A percentile compares a stretch with the other conserved stretches of the same genome.
phyloP scores from a whole-genome alignment of 345 rosid species.

The Citrus medica region DNA sequence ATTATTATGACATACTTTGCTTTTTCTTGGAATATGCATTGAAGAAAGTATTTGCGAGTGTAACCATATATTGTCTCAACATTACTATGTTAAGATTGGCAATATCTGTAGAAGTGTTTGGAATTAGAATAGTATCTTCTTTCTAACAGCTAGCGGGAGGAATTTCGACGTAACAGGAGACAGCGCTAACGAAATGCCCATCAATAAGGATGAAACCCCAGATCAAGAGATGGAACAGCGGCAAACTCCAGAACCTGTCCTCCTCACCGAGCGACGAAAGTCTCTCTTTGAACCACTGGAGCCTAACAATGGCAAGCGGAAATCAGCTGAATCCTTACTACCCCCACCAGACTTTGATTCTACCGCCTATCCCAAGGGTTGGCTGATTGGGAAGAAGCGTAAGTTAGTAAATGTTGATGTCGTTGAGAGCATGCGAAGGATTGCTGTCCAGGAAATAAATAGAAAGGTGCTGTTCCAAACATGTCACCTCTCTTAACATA shows the following conservation, averaged over 20 bases:
- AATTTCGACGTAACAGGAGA: conserved; percentile 36
- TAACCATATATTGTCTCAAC: not conserved
- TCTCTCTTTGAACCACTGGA: conserved; percentile 91
- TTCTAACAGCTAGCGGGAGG: conserved; percentile 54
- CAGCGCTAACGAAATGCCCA: conserved; percentile 35
- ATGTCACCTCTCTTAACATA: not conserved
- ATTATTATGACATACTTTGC: not conserved
- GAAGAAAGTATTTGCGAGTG: not conserved
- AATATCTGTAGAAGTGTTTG: conserved; percentile 11
- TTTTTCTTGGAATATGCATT: not conserved
- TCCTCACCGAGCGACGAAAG: conserved; percentile 72
- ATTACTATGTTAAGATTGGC: not conserved
- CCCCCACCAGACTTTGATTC: conserved; percentile 94
- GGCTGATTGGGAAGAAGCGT: conserved; percentile 93
- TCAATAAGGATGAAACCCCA: conserved; percentile 40
- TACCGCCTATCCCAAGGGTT: conserved; percentile 80
- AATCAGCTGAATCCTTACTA: conserved; percentile 62
- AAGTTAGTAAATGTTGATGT: conserved; percentile 92
- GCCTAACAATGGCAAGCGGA: conserved; percentile 48
- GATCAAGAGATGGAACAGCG: conserved; percentile 43
- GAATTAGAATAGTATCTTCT: conserved; percentile 41
- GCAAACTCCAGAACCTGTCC: conserved; percentile 29
- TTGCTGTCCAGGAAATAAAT: conserved; percentile 94
- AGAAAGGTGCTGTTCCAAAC: conserved; percentile 56
- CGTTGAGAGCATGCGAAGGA: conserved; percentile 95